These are phyloP conservation scores for Cryptococcus sp. DNA, from an alignment of 1,284 basidiomycete species.

Conservation along the genomic window DNA sequence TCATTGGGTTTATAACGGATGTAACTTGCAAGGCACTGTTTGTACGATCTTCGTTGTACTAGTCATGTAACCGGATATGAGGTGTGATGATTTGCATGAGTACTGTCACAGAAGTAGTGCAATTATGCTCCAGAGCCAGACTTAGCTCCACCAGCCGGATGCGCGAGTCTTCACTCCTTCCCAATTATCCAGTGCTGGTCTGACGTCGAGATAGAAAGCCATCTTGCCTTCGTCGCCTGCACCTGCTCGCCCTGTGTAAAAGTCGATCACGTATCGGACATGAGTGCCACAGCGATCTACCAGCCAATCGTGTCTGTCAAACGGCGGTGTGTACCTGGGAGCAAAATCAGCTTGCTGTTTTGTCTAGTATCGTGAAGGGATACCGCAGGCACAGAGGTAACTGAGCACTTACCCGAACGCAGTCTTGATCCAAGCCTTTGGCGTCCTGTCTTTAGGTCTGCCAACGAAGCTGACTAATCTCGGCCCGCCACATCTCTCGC, in stretches of 20 bases:
- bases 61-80: background rate
- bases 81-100: too few species aligned
- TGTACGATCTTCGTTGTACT: constrained; percentile 1
- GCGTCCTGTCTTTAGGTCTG: constrained; percentile 60
- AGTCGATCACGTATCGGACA: constrained; percentile 95
- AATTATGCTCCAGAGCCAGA: background rate
- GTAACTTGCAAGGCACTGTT: too few species aligned
- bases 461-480: constrained; percentile 54
- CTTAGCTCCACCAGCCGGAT: constrained; percentile 31
- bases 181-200: constrained; percentile 89
- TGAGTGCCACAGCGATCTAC: constrained; percentile 87
- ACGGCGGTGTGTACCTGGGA: constrained; percentile 82
- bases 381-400: background rate
- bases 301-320: constrained; percentile 97
- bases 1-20: background rate
- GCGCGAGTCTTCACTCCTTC: constrained; percentile 77
- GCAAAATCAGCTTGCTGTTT: background rate
- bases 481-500: constrained; percentile 74
- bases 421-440: constrained; percentile 78
- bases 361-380: background rate
- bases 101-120: too few species aligned
- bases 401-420: constrained; percentile 72
- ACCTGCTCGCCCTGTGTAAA: constrained; percentile 82
- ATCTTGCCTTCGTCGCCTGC: constrained; percentile 37
- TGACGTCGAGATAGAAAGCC: constrained; percentile 89